These are phyloP conservation scores for Striga asiatica DNA, from an alignment of 257 asterid species.

Conservation along the genomic window DNA sequence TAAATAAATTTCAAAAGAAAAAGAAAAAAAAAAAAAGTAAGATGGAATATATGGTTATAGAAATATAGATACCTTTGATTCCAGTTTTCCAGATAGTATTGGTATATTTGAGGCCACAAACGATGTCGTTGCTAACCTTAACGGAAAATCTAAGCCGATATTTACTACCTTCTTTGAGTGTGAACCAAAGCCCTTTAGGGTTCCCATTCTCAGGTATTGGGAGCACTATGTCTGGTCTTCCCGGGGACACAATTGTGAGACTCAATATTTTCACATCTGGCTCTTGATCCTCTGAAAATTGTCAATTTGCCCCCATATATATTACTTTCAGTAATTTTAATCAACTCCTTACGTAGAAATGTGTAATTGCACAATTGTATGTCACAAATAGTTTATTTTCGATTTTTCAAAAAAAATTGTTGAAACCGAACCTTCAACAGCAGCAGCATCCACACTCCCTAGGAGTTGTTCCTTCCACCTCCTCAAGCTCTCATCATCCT, in stretches of 20 bases:
- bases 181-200: constrained; percentile 46
- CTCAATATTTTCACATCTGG: constrained; percentile 40
- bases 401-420: neutral
- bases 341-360: too few relatives aligned
- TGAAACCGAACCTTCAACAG: constrained; percentile 24
- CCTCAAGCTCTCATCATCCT: constrained; percentile 51
- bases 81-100: constrained; percentile 48
- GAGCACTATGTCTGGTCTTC: constrained; percentile 26
- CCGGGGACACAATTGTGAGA: constrained; percentile 26
- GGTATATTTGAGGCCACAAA: constrained; percentile 40
- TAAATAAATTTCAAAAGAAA: neutral
- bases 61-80: constrained; percentile 24
- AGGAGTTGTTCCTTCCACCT: constrained; percentile 45
- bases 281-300: constrained; percentile 28
- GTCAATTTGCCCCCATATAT: too few relatives aligned
- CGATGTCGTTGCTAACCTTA: constrained; percentile 40
- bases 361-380: too few relatives aligned
- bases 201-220: constrained; percentile 29
- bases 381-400: neutral
- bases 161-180: constrained; percentile 38
- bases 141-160: constrained; percentile 30
- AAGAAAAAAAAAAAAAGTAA: neutral
- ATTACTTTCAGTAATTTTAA: too few relatives aligned
- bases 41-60: neutral
- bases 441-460: constrained; percentile 34